Percentiles rank a stretch among this genome's conserved stretches.
phyloP scores from a whole-genome alignment of 139 green algal species.

The Chlamydomonas asymmetrica region DNA sequence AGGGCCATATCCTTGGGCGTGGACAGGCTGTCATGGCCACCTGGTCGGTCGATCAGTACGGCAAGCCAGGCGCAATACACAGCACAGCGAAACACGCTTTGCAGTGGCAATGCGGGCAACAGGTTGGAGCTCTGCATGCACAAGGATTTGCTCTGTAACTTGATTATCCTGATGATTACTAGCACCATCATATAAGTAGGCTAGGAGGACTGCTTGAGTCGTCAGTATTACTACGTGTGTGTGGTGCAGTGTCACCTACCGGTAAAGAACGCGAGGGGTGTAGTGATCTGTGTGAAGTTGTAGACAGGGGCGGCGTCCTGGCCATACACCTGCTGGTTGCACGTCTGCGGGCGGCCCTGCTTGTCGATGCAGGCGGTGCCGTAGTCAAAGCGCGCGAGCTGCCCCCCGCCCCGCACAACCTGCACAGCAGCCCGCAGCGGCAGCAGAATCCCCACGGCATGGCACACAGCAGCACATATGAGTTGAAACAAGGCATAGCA shows the following conservation, averaged over 20 bases:
- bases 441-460: background rate
- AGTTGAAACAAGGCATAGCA: background rate
- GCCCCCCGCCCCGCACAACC: background rate
- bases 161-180: too few species aligned
- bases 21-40: slow-evolving; percentile 53
- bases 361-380: slow-evolving; percentile 23
- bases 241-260: slow-evolving; percentile 17
- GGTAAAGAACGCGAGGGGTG: slow-evolving; percentile 57
- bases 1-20: slow-evolving; percentile 45
- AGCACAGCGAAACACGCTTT: too few species aligned
- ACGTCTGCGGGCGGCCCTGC: background rate
- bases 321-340: slow-evolving; percentile 40
- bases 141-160: too few species aligned
- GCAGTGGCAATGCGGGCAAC: too few species aligned
- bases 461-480: background rate
- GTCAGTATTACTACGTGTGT: too few species aligned
- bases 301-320: slow-evolving; percentile 16
- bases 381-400: slow-evolving; percentile 29
- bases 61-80: background rate
- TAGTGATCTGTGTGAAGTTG: slow-evolving; percentile 23
- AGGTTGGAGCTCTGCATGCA: too few species aligned
- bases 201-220: too few species aligned
- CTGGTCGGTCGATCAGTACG: slow-evolving; percentile 10
- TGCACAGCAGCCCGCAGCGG: background rate
- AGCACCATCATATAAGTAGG: too few species aligned